phyloP scores from a whole-genome alignment of 108 stramenopile species.

The Cylindrotheca closterium region DNA sequence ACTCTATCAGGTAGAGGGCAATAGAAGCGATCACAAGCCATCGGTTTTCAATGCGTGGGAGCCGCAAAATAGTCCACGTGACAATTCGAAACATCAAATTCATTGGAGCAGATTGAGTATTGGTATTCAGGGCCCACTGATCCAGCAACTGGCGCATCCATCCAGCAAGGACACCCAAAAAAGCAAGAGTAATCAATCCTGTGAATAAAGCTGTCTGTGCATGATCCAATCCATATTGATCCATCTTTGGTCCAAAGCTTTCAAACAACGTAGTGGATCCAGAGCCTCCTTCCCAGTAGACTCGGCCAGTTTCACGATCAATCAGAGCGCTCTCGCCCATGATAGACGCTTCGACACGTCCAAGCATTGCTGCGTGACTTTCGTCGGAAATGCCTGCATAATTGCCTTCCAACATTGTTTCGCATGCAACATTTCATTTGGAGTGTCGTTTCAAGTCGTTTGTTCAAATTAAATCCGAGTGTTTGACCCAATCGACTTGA shows the following conservation, averaged over 20 bases:
- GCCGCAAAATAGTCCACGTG: constrained; percentile 21
- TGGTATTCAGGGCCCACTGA: not conserved
- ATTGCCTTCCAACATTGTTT: not conserved
- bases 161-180: constrained; percentile 27
- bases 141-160: constrained; percentile 19
- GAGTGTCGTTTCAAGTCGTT: no score
- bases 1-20: constrained; percentile 68
- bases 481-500: no score
- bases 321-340: constrained; percentile 72
- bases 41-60: constrained; percentile 30
- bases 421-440: no score
- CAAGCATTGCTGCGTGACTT: constrained; percentile 4
- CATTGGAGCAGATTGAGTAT: not conserved
- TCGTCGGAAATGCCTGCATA: not conserved
- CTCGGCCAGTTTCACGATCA: constrained; percentile 72
- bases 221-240: constrained; percentile 36
- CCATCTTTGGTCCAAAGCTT: constrained; percentile 23
- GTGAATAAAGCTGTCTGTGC: constrained; percentile 30
- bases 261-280: constrained; percentile 26
- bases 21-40: constrained; percentile 42
- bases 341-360: constrained; percentile 36
- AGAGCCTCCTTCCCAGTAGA: constrained; percentile 76
- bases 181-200: constrained; percentile 15
- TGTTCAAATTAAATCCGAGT: no score
- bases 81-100: not conserved